Evolutionary conservation across 2,329 filamentous ascomycete species (phyloP).

Genomic region (Aspergillus puulaauensis): DNA sequence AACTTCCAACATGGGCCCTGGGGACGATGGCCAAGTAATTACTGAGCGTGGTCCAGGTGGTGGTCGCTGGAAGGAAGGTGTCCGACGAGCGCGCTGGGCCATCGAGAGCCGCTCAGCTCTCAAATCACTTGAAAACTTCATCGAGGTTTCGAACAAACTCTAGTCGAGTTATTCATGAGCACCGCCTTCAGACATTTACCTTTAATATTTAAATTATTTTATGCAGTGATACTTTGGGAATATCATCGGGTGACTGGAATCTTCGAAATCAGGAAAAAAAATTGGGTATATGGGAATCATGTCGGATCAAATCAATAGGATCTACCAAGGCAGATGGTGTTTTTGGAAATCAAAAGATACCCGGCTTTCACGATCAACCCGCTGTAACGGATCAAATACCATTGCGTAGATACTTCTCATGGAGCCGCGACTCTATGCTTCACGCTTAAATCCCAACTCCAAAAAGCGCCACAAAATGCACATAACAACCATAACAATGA

Average conservation of each 20-base stretch:
- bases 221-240: neutral
- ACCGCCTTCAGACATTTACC: neutral
- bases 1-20: conserved; percentile 72
- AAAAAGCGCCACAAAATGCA: conserved; percentile 35
- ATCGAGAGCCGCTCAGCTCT: conserved; percentile 84
- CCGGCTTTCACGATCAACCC: neutral
- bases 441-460: conserved; percentile 15
- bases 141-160: conserved; percentile 70
- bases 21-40: conserved; percentile 78
- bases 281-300: conserved; percentile 10
- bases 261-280: neutral
- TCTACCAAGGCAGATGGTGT: neutral
- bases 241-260: neutral
- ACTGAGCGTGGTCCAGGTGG: conserved; percentile 80
- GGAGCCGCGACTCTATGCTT: neutral
- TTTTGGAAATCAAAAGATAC: neutral
- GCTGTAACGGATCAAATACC: neutral
- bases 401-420: neutral
- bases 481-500: conserved; percentile 21
- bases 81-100: conserved; percentile 83
- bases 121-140: conserved; percentile 78
- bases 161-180: conserved; percentile 14
- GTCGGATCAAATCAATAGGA: neutral
- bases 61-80: conserved; percentile 91
- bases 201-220: neutral